Conservation (phyloP, 495 filamentous ascomycete species). For the Neurospora sp. region DNA sequence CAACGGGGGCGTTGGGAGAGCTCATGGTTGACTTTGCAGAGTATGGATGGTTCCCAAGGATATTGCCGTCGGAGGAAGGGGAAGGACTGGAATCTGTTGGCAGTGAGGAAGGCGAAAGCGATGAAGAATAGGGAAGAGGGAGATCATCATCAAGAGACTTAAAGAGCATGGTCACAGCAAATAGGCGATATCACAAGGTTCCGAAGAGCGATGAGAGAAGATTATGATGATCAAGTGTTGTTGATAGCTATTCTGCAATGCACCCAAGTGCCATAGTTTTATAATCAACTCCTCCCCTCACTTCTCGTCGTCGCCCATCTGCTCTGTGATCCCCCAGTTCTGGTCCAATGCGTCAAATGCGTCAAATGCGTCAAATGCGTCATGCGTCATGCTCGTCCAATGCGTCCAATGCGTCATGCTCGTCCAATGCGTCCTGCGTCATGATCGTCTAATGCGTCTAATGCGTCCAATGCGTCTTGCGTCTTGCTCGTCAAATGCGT, state of each 20-base stretch:
- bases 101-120: constrained; percentile 8
- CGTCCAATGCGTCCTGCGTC: no score
- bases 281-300: no score
- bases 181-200: background rate
- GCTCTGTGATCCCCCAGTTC: no score
- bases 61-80: constrained; percentile 41
- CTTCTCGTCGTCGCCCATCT: no score
- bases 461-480: no score
- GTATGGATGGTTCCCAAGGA: constrained; percentile 70
- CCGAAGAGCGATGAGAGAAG: background rate
- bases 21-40: constrained; percentile 53
- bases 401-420: no score
- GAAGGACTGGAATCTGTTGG: constrained; percentile 9
- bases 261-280: background rate
- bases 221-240: background rate
- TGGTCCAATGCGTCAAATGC: no score
- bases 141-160: constrained; percentile 3
- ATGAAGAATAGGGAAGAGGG: background rate
- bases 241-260: background rate
- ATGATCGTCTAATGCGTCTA: no score
- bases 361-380: no score
- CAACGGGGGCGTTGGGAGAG: constrained; percentile 55
- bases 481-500: no score
- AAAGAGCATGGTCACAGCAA: constrained; percentile 3
- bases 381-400: no score